A percentile compares a stretch with the other conserved stretches of the same genome.
Conservation (phyloP, 805 yeast species). For the Sporopachydermia lactativora region DNA sequence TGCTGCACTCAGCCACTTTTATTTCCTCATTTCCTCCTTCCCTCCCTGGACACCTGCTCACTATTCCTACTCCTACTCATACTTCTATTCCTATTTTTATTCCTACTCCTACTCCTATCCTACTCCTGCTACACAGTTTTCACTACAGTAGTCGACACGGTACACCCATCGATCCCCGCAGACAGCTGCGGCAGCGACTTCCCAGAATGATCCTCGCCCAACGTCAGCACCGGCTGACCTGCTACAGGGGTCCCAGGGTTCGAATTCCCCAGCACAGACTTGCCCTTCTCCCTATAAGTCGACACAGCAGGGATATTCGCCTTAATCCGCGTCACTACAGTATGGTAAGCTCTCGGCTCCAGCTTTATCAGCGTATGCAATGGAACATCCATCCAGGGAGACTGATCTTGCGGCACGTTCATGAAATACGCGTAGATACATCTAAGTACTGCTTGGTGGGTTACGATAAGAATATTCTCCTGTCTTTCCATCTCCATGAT, state of each 20-base stretch:
- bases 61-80: too few relatives aligned
- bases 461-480: conserved; percentile 87
- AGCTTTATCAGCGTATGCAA: conserved; percentile 85
- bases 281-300: conserved; percentile 92
- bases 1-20: too few relatives aligned
- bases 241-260: neutral
- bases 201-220: neutral
- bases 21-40: too few relatives aligned
- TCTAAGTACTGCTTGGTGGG: conserved; percentile 94
- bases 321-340: conserved; percentile 76
- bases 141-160: neutral
- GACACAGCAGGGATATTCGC: conserved; percentile 97
- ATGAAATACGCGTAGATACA: conserved; percentile 96
- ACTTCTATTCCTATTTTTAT: too few relatives aligned
- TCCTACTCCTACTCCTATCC: too few relatives aligned
- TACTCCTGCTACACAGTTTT: neutral
- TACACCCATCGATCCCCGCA: neutral
- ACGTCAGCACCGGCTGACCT: neutral
- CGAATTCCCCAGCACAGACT: conserved; percentile 21
- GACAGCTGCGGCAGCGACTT: neutral
- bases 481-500: conserved; percentile 98
- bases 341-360: conserved; percentile 90
- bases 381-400: conserved; percentile 99
- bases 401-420: conserved; percentile 95
- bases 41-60: too few relatives aligned